A percentile compares a stretch with the other conserved stretches of the same genome.
Conservation (phyloP, 2,329 filamentous ascomycete species). For the Aspergillus ochraceus region DNA sequence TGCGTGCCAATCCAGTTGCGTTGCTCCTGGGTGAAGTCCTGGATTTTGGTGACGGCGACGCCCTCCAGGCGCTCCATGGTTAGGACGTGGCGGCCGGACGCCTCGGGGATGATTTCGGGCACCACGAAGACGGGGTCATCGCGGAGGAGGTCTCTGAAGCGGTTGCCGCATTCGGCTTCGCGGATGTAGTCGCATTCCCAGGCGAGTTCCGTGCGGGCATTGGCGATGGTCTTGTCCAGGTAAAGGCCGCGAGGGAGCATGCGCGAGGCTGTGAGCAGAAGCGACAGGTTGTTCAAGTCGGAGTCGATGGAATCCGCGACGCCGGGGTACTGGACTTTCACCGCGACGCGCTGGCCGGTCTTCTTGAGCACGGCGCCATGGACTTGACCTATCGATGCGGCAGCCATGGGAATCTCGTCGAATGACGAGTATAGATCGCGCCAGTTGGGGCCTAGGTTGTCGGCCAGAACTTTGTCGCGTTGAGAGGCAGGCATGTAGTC, state of each 20-base stretch:
- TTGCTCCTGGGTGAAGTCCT: slow-evolving; percentile 74
- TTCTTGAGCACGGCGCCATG: slow-evolving; percentile 79
- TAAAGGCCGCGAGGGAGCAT: slow-evolving; percentile 90
- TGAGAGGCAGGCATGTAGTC: slow-evolving; percentile 98
- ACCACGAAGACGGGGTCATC: slow-evolving; percentile 78
- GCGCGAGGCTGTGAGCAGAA: slow-evolving; percentile 86
- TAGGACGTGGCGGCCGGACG: slow-evolving; percentile 80
- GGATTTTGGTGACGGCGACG: slow-evolving; percentile 77
- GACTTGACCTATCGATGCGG: slow-evolving; percentile 95
- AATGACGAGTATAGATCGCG: slow-evolving; percentile 79
- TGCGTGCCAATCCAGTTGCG: slow-evolving; percentile 96
- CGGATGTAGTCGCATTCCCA: slow-evolving; percentile 97
- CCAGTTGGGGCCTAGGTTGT: slow-evolving; percentile 83
- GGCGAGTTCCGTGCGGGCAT: slow-evolving; percentile 83
- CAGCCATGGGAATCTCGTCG: slow-evolving; percentile 87
- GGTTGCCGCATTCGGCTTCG: slow-evolving; percentile 76
- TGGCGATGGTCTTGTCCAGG: slow-evolving; percentile 95
- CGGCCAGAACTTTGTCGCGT: slow-evolving; percentile 75
- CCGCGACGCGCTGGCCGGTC: slow-evolving; percentile 74
- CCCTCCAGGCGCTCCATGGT: slow-evolving; percentile 93
- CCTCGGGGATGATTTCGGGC: slow-evolving; percentile 73
- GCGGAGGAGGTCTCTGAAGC: slow-evolving; percentile 75
- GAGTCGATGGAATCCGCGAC: slow-evolving; percentile 96
- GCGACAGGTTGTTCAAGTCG: slow-evolving; percentile 87
- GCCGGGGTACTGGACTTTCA: slow-evolving; percentile 97